Conservation (phyloP, 2,329 filamentous ascomycete genomes). For the Triangularia setosa region DNA sequence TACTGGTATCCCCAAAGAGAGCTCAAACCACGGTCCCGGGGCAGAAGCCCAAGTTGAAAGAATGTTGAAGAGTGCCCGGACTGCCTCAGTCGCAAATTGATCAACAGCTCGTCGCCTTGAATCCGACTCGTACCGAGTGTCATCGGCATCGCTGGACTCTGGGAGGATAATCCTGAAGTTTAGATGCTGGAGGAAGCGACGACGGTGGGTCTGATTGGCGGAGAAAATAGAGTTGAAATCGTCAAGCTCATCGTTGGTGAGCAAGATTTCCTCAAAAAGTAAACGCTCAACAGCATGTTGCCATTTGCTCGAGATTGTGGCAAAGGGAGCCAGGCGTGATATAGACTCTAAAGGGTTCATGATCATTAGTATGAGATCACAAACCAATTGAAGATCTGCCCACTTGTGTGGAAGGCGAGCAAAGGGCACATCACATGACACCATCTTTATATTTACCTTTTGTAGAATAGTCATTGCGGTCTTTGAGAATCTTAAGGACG, state of each 20-base stretch:
- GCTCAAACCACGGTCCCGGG: neutral
- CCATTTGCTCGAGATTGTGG: neutral
- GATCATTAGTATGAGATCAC: no score
- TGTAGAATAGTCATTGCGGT: no score
- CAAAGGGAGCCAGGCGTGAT: neutral
- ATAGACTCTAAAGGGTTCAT: neutral
- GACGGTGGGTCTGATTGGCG: neutral
- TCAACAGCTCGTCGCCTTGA: neutral
- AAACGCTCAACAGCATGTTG: neutral
- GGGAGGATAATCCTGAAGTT: neutral
- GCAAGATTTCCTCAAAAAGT: neutral
- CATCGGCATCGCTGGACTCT: neutral
- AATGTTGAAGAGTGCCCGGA: neutral
- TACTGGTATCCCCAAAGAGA: neutral
- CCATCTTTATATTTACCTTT: no score
- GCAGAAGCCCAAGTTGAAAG: neutral
- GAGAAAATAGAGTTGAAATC: neutral
- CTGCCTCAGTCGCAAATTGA: neutral
- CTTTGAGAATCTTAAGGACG: no score
- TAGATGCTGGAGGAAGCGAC: neutral
- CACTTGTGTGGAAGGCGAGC: no score
- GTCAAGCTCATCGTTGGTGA: neutral
- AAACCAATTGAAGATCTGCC: no score
- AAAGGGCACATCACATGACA: no score
- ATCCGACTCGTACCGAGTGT: neutral